phyloP scores from a whole-genome alignment of 176 grass and related monocot species.

The Ensete ventricosum region DNA sequence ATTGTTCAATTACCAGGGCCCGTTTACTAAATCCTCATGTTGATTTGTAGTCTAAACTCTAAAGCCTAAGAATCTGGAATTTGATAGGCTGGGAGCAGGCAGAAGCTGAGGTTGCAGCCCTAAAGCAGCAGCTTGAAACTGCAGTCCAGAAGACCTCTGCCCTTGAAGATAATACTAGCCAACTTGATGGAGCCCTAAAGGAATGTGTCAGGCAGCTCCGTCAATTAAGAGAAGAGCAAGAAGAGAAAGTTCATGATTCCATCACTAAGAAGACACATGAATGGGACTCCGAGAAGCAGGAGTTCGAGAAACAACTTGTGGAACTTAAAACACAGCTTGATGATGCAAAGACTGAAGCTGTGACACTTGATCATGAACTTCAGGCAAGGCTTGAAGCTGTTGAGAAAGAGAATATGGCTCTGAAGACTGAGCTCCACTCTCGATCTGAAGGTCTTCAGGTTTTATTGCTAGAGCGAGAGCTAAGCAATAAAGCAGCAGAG shows the following conservation, averaged over 20 bases:
- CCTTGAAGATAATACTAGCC: constrained; percentile 59
- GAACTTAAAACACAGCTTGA: constrained; percentile 50
- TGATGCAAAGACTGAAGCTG: constrained; percentile 31
- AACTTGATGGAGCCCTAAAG: constrained; percentile 82
- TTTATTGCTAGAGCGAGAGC: constrained; percentile 62
- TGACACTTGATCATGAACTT: constrained; percentile 29
- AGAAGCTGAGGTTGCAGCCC: constrained; percentile 57
- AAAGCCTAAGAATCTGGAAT: not conserved
- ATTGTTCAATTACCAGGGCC: not conserved
- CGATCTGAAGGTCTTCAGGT: constrained; percentile 49
- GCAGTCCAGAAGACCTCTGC: constrained; percentile 51
- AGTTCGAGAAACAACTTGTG: constrained; percentile 40
- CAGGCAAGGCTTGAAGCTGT: constrained; percentile 39
- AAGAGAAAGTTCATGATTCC: constrained; percentile 54
- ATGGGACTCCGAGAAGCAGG: constrained; percentile 38
- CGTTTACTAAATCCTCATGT: not conserved
- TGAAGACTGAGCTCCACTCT: constrained; percentile 37
- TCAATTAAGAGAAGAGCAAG: constrained; percentile 67
- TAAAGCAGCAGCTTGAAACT: constrained; percentile 69
- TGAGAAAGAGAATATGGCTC: constrained; percentile 59
- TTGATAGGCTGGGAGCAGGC: constrained; percentile 89
- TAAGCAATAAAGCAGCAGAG: constrained; percentile 86
- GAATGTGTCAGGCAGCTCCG: constrained; percentile 92
- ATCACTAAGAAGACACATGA: constrained; percentile 40
- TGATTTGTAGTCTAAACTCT: not conserved